Base-by-base conservation (phyloP, 139 green algal genomes). In the Chlorella ohadii region DNA sequence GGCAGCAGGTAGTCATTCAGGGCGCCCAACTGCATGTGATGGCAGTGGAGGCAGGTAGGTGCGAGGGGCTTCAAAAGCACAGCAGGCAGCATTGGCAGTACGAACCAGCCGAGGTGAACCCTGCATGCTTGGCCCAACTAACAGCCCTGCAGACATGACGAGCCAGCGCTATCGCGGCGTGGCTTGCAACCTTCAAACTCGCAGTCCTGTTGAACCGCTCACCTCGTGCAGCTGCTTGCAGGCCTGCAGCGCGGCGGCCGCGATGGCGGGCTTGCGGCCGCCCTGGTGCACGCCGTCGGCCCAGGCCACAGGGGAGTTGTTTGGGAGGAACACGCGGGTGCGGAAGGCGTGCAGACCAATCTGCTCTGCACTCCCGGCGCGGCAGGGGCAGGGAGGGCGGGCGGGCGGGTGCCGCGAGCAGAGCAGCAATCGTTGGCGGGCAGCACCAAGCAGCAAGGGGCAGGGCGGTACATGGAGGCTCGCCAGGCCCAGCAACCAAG, bases 1-100 rank as follows among this genome's bases (percentile, higher is more conserved):
- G 88, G 86, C 39, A 91, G 77, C 59, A 92, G 74, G 66, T 88
- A 44, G 73, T 92, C 86, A 36, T 88, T 86, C 65, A 92, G 68
- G 0, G 79, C 86, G 0, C 83, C 86, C 57, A 84, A 38, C 87
- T 91, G 84, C 13, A 33, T n/a, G 33, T 28, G 28, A 23, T 25
- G 36, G 66, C 47, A 39, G 3, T 3, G 34, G 27, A 38, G 63
- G 63, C 27, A 36, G 63, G 27, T 6, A 31, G 6, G n/a, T n/a
- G n/a, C n/a, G n/a, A n/a, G n/a, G n/a, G n/a, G n/a, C n/a, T n/a
- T n/a, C n/a, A n/a, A n/a, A n/a, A n/a, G n/a, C n/a, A n/a, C n/a
- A n/a, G n/a, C n/a, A n/a, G n/a, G n/a, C n/a, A n/a, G n/a, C n/a
- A n/a, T n/a, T n/a, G n/a, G n/a, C n/a, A n/a, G n/a, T n/a, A n/a